These are phyloP conservation scores for Rhizoclosmatium globosum DNA, from an alignment of 192 early-diverging fungal species.

Conservation along the genomic window DNA sequence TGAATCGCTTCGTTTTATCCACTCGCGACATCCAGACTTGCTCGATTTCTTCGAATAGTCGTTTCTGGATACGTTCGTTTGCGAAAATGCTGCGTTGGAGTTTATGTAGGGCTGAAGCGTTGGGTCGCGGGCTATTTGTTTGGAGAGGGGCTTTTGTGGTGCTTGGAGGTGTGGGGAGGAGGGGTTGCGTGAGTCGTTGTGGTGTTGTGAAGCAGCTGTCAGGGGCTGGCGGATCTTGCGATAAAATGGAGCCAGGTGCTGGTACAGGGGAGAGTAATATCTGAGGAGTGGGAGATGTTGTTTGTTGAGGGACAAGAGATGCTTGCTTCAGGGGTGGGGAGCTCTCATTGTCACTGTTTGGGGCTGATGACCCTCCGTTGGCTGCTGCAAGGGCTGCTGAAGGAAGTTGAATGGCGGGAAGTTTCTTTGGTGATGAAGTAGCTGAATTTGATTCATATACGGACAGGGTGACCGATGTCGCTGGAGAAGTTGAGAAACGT, in stretches of 20 bases:
- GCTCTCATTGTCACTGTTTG: neutral
- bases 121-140: neutral
- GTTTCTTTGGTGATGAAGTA: neutral
- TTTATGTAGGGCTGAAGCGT: neutral
- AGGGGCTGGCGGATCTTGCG: neutral
- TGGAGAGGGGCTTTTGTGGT: neutral
- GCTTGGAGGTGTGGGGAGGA: slow-evolving; percentile 1
- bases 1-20: slow-evolving; percentile 34
- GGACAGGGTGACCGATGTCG: neutral
- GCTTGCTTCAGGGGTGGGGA: neutral
- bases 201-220: neutral
- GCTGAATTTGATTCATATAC: neutral
- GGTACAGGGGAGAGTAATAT: neutral
- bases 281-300: neutral
- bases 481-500: slow-evolving; percentile 2
- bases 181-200: neutral
- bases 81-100: slow-evolving; percentile 11
- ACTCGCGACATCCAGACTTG: neutral
- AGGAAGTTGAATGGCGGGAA: neutral
- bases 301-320: neutral
- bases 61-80: slow-evolving; percentile 1
- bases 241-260: neutral
- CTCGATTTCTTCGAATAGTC: slow-evolving; percentile 28
- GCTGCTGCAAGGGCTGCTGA: no score
- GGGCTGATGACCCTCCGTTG: neutral